These are phyloP conservation scores for Fusarium transvaalense DNA, from an alignment of 2,329 filamentous ascomycete genomes.

Conservation along the genomic window DNA sequence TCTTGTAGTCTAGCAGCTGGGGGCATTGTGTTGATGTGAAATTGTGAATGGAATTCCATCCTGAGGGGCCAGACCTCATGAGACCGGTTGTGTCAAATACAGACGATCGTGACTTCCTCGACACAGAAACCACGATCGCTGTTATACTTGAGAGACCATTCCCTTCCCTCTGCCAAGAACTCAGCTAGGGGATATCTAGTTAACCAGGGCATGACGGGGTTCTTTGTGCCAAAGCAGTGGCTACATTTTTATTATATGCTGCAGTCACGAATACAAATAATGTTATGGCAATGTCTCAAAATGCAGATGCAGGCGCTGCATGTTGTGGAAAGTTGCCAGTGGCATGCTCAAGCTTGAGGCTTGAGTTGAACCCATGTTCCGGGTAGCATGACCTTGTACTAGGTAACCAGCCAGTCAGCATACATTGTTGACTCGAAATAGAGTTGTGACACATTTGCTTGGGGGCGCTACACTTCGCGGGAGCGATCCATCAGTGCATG, in stretches of 20 bases:
- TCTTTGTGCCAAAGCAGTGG: not conserved
- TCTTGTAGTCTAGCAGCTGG: not conserved
- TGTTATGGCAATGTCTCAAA: not conserved
- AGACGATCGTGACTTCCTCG: not conserved
- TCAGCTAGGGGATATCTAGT: not conserved
- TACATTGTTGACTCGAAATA: not conserved
- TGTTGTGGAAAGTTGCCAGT: not conserved
- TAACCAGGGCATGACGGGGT: not conserved
- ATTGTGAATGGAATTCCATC: constrained; percentile 29
- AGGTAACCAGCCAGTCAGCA: constrained; percentile 6
- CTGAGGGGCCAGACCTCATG: constrained; percentile 31
- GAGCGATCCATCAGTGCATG: not conserved
- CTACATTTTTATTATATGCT: not conserved
- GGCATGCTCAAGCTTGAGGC: not conserved
- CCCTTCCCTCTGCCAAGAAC: not conserved
- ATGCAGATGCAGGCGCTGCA: not conserved
- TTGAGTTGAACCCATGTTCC: not conserved
- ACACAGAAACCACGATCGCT: not conserved
- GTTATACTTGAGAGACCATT: not conserved
- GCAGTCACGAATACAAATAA: not conserved
- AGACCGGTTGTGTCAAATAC: constrained; percentile 2
- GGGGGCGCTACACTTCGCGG: constrained; percentile 26
- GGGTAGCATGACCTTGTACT: not conserved
- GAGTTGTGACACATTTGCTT: not conserved
- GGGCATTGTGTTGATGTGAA: constrained; percentile 12